These are phyloP conservation scores for Boletellus ananas DNA, from an alignment of 768 basidiomycete genomes.

Conservation along the genomic window DNA sequence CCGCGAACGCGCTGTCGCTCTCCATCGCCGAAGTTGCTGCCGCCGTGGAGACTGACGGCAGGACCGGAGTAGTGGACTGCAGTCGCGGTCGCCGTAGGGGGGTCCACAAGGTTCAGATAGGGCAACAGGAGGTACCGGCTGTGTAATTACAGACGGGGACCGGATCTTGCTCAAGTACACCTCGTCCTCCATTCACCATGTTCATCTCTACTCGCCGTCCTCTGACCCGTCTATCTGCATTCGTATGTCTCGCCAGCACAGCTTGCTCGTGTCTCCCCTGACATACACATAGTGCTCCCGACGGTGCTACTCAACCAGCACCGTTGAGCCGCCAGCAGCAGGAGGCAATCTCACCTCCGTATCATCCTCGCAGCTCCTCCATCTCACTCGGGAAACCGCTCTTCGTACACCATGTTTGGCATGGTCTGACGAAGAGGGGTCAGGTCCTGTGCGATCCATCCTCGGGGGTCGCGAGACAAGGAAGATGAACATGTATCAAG, in stretches of 20 bases:
- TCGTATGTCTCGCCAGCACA: slow-evolving; percentile 13
- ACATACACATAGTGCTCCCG: slow-evolving; percentile 3
- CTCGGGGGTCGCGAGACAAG: slow-evolving; percentile 80
- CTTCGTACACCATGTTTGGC: slow-evolving; percentile 66
- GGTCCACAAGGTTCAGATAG: background rate
- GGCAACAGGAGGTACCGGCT: slow-evolving; percentile 7
- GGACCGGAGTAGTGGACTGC: no score
- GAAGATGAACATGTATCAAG: slow-evolving; percentile 95
- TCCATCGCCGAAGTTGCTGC: slow-evolving; percentile 51
- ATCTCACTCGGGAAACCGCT: slow-evolving; percentile 61
- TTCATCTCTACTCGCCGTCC: slow-evolving; percentile 17
- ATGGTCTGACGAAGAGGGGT: slow-evolving; percentile 63
- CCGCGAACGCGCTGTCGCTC: slow-evolving; percentile 80
- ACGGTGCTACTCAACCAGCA: slow-evolving; percentile 50
- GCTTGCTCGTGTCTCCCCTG: background rate
- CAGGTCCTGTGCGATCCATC: slow-evolving; percentile 40
- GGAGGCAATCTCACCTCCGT: slow-evolving; percentile 74
- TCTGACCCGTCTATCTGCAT: slow-evolving; percentile 11
- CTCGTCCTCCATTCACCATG: slow-evolving; percentile 22
- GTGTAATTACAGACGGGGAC: background rate
- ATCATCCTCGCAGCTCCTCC: slow-evolving; percentile 63
- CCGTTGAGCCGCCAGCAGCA: slow-evolving; percentile 66
- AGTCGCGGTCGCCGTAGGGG: background rate
- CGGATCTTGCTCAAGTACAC: slow-evolving; percentile 27
- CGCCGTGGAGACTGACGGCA: slow-evolving; percentile 9